Evolutionary conservation across 108 stramenopile species (phyloP), one percentile per base, ranked within the genome.

Genomic region (Conticribra guillardii): DNA sequence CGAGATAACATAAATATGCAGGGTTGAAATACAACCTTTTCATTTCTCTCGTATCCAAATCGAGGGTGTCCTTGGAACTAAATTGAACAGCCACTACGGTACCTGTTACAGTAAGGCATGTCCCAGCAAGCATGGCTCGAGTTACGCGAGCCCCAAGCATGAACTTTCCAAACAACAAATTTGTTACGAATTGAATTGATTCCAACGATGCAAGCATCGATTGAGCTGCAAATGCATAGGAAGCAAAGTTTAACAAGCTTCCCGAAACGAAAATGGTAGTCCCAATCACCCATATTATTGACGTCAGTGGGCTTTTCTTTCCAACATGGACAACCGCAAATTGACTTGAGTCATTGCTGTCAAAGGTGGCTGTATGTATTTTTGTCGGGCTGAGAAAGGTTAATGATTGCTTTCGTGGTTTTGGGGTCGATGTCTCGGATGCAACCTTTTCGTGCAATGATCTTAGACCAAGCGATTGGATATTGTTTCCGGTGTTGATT

Each of bases 401-500:
- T 7, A 64, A 9, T 47, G 46, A 60, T 54, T 62, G 37, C 30
- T 47, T 71, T 44, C 32, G 46, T 28, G 68, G 46, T 26, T 4
- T 27, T 0, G 15, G 37, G 4, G 34, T 60, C 27, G 26, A 15
- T 2, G 21, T n/a, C 30, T 22, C 14, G 15, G 23, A 28, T 51
- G 31, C 27, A 23, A 27, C 60, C 19, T 19, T 50, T 41, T 21
- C 34, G 5, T 63, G 19, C 19, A 69, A 33, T 4, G 34, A 49
- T 47, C 68, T 77, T 22, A 77, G 33, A 0, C 83, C 80, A 1
- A 87, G 60, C 24, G 82, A 86, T 68, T 89, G 89, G 24, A 92
- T 48, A 55, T 92, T 92, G 23, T 89, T 92, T 22, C 91, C 91
- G 1, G 87, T 80, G 63, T 92, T 92, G 73, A 90, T 89, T 1